A percentile compares a stretch with the other conserved stretches of the same genome.
These are phyloP conservation scores for Fusarium longipes DNA, from an alignment of 2,329 filamentous ascomycete genomes.

Conservation along the genomic window DNA sequence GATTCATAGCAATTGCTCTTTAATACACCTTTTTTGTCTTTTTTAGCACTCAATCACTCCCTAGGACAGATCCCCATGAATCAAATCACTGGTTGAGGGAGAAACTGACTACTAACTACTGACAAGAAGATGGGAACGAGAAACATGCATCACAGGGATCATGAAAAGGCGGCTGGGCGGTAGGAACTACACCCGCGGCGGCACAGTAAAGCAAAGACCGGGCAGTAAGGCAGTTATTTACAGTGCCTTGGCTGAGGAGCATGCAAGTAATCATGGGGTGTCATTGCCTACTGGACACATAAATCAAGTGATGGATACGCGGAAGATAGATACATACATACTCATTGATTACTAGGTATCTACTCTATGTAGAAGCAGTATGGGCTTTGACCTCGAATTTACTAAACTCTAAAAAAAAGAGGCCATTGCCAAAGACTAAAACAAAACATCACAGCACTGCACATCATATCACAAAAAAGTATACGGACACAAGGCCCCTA, in stretches of 20 bases:
- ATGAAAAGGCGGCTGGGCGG: slow-evolving; percentile 32
- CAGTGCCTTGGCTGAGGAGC: slow-evolving; percentile 9
- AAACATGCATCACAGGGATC: slow-evolving; percentile 19
- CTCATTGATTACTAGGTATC: too few relatives aligned
- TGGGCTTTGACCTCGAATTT: neutral
- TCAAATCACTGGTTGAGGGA: neutral
- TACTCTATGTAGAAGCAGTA: too few relatives aligned
- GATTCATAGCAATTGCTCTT: slow-evolving; percentile 3
- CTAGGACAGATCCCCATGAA: neutral
- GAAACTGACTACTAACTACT: neutral
- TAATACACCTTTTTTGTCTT: slow-evolving; percentile 25
- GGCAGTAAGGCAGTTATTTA: neutral
- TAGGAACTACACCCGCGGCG: slow-evolving; percentile 36
- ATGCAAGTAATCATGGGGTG: slow-evolving; percentile 29
- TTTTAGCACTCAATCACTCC: neutral
- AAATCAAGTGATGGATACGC: neutral
- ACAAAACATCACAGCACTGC: neutral
- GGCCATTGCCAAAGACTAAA: slow-evolving; percentile 3
- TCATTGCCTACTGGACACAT: slow-evolving; percentile 9
- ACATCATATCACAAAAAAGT: neutral
- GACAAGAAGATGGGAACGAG: neutral
- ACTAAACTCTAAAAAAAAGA: slow-evolving; percentile 18
- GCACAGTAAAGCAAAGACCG: slow-evolving; percentile 21
- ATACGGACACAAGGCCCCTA: slow-evolving; percentile 14
- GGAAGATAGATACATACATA: neutral